Conservation (phyloP, 495 filamentous ascomycete genomes). For the Penicilliopsis zonata region DNA sequence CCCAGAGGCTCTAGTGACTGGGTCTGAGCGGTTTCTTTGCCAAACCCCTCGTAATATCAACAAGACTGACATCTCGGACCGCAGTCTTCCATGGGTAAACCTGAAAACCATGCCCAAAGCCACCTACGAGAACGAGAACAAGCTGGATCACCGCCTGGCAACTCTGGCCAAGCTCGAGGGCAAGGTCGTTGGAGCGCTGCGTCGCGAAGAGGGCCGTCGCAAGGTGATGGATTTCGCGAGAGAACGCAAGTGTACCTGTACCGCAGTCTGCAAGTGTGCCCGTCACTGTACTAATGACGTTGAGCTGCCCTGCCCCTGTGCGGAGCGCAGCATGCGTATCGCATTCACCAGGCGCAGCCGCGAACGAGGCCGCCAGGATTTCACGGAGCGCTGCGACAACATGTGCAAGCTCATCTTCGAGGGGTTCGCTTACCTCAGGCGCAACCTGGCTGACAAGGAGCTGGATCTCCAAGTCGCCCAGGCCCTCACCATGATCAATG, state of each 20-base stretch:
- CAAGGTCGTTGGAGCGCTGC: slow-evolving; percentile 20
- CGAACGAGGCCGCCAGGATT: slow-evolving; percentile 5
- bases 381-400: slow-evolving; percentile 13
- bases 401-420: slow-evolving; percentile 19
- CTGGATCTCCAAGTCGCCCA: slow-evolving; percentile 11
- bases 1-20: slow-evolving; percentile 11
- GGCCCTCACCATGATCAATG: slow-evolving; percentile 10
- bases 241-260: slow-evolving; percentile 26
- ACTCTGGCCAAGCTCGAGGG: slow-evolving; percentile 21
- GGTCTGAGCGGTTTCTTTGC: slow-evolving; percentile 25
- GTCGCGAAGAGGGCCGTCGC: slow-evolving; percentile 12
- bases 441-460: slow-evolving; percentile 6
- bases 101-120: slow-evolving; percentile 5
- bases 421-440: slow-evolving; percentile 10
- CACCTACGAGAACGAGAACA: slow-evolving; percentile 13
- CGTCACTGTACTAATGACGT: slow-evolving; percentile 16
- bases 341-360: slow-evolving; percentile 11
- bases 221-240: slow-evolving; percentile 12
- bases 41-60: slow-evolving; percentile 8
- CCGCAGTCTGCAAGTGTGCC: slow-evolving; percentile 18
- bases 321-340: slow-evolving; percentile 23
- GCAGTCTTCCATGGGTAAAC: slow-evolving; percentile 17
- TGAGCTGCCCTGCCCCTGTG: slow-evolving; percentile 21
- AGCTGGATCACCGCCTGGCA: slow-evolving; percentile 18
- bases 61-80: slow-evolving; percentile 6